Evolutionary conservation across 169 alveolate genomes (phyloP), one percentile per base, ranked within the genome.

Genomic region (Plasmodium gallinaceum): DNA sequence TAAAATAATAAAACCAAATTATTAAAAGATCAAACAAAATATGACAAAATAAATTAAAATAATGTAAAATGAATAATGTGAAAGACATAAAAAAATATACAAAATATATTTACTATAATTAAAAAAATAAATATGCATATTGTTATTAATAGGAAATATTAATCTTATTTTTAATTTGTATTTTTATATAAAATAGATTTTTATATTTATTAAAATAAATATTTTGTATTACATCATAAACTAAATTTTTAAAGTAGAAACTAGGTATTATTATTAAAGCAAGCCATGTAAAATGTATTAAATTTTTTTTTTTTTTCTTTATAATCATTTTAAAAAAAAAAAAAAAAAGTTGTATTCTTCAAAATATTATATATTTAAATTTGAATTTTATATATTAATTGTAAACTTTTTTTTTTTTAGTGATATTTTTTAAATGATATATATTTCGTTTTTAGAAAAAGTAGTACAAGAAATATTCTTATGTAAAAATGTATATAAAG

Each of bases 151-250:
- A 32, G 1, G 4, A 32, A 32, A 32, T 32, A 32, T 32, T 2
- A 32, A 32, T 32, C 39, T 32, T 32, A 32, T 18, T 20, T 18
- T 12, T n/a, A 12, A 42, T 9, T 20, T 51, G 20, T 26, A 58
- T 16, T 5, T n/a, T 5, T 39, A 39, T 42, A 54, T 54, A 32
- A 32, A 32, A 32, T 32, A 4, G 1, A 2, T 32, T 32, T 32
- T 32, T 2, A 2, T 32, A 32, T 32, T 32, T 2, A 32, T 32
- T 32, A 32, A 46, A 7, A 20, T 69, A 20, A n/a, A 61, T 66
- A 26, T 75, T 75, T n/a, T 39, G 66, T 62, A 80, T 80, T 80
- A 80, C 90, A 46, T 80, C 90, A 68, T 66, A 80, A 66, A 57
- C 37, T 54, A 80, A 69, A 66, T 39, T 80, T 72, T 80, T 80